Evolutionary conservation across 2,329 filamentous ascomycete species (phyloP).

Genomic region (Ramichloridium luteum): DNA sequence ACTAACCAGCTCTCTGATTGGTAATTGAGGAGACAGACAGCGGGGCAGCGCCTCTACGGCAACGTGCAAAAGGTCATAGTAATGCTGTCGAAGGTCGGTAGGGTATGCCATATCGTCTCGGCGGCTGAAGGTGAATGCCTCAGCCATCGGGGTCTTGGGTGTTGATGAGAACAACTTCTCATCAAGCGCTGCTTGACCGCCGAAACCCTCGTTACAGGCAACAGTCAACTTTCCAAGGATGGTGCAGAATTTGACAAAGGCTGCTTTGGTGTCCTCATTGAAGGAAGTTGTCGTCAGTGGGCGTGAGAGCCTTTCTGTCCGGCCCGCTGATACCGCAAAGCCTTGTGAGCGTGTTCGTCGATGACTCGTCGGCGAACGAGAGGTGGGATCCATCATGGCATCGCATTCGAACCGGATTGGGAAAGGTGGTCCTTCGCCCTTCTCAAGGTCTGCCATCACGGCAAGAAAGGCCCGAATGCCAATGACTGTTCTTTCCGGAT

Average conservation of each 20-base stretch:
- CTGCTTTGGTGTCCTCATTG: conserved; percentile 66
- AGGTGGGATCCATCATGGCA: conserved; percentile 29
- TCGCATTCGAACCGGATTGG: conserved; percentile 51
- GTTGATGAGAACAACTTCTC: conserved; percentile 76
- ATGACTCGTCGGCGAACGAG: conserved; percentile 24
- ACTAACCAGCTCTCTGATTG: conserved; percentile 88
- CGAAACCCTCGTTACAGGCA: conserved; percentile 93
- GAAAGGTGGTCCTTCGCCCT: conserved; percentile 72
- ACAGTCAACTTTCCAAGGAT: conserved; percentile 93
- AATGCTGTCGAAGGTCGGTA: conserved; percentile 78
- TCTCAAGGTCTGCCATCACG: conserved; percentile 87
- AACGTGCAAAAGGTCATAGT: conserved; percentile 90
- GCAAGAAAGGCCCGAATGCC: conserved; percentile 88
- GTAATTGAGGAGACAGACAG: conserved; percentile 82
- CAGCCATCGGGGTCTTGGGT: conserved; percentile 87
- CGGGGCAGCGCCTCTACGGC: conserved; percentile 89
- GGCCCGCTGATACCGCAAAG: conserved; percentile 28
- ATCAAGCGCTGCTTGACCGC: conserved; percentile 85
- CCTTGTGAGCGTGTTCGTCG: conserved; percentile 25
- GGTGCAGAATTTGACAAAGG: conserved; percentile 84
- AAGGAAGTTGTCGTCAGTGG: conserved; percentile 51
- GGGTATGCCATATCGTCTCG: conserved; percentile 65
- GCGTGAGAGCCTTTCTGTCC: conserved; percentile 54
- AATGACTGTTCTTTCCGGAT: conserved; percentile 94
- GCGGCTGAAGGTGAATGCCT: conserved; percentile 81